Evolutionary conservation across 2,329 filamentous ascomycete species (phyloP).

Genomic region (Trichoderma sp.): DNA sequence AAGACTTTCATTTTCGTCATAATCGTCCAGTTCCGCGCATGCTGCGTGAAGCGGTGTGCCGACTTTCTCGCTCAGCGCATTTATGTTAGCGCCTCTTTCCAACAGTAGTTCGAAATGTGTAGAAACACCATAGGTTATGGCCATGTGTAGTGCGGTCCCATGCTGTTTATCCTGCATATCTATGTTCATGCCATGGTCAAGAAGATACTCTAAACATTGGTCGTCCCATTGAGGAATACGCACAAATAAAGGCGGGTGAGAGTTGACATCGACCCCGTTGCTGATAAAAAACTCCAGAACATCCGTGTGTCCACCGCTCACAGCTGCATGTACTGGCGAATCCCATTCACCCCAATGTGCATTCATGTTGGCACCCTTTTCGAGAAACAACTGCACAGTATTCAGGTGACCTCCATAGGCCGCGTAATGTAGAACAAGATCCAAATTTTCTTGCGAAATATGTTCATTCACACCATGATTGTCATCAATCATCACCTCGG

Average conservation of each 20-base stretch:
- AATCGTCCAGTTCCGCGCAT: no score
- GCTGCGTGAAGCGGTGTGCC: background rate
- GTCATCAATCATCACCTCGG: background rate
- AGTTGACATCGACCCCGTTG: background rate
- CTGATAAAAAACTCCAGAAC: background rate
- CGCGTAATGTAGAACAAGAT: background rate
- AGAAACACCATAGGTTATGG: no score
- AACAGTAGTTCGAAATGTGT: background rate
- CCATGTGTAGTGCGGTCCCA: background rate
- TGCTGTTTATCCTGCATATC: background rate
- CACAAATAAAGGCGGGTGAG: background rate
- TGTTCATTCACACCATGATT: background rate
- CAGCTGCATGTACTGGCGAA: background rate
- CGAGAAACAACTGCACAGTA: background rate
- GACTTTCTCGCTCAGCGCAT: background rate
- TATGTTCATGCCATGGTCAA: background rate
- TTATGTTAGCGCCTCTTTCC: background rate
- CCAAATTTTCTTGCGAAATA: background rate
- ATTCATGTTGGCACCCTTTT: background rate
- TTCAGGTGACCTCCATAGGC: background rate
- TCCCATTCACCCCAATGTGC: background rate
- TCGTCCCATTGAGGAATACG: rapidly evolving
- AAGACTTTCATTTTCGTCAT: no score
- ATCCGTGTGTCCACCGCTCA: rapidly evolving
- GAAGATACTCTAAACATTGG: background rate